These are phyloP conservation scores for Termitomyces sp. DNA, from an alignment of 768 basidiomycete genomes.

Conservation along the genomic window DNA sequence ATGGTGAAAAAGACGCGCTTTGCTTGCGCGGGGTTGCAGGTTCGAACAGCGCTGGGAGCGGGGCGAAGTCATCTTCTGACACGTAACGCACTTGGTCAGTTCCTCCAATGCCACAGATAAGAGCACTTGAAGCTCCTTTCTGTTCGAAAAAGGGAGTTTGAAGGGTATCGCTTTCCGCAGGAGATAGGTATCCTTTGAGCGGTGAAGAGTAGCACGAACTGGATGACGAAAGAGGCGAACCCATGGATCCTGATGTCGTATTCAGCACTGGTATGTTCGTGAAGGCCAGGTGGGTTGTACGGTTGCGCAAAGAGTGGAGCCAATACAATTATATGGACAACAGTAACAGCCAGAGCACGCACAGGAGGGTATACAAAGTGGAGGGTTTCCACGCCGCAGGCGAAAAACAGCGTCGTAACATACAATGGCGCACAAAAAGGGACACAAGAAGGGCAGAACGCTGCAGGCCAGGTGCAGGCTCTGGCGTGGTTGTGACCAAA, in stretches of 20 bases:
- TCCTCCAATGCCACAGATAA: background rate
- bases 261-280: constrained; percentile 19
- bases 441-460: constrained; percentile 14
- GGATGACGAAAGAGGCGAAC: constrained; percentile 30
- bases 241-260: constrained; percentile 24
- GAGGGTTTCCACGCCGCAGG: constrained; percentile 11
- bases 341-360: constrained; percentile 17
- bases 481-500: constrained; percentile 12
- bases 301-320: constrained; percentile 5
- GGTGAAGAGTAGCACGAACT: constrained; percentile 26
- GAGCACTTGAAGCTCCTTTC: constrained; percentile 5
- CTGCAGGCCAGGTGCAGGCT: constrained; percentile 13
- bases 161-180: constrained; percentile 37
- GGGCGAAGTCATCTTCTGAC: constrained; percentile 3
- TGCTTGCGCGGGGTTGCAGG: constrained; percentile 4
- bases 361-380: constrained; percentile 4
- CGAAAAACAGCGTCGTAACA: constrained; percentile 12
- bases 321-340: constrained; percentile 14
- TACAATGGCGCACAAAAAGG: constrained; percentile 15
- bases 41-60: constrained; percentile 10
- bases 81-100: constrained; percentile 1
- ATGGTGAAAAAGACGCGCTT: constrained; percentile 6
- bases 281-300: constrained; percentile 4
- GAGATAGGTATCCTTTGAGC: constrained; percentile 26
- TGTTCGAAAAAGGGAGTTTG: constrained; percentile 36